Evolutionary conservation across 2,329 filamentous ascomycete genomes (phyloP).

Genomic region (Colletotrichum tabaci): DNA sequence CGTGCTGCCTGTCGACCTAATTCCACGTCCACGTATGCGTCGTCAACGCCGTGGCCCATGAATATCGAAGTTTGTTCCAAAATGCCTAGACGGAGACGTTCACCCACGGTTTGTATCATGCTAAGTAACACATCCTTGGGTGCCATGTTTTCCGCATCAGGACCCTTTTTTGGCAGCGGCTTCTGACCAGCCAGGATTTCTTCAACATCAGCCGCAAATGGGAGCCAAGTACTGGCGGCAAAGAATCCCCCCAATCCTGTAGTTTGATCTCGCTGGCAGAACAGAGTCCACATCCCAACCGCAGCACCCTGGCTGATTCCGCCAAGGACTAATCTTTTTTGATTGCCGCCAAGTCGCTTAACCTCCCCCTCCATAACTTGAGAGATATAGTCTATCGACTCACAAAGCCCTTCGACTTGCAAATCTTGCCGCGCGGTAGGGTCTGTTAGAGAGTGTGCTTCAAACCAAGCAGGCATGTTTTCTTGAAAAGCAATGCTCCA

Average conservation of each 20-base stretch:
- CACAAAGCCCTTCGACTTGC: no score
- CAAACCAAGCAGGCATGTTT: slow-evolving; percentile 63
- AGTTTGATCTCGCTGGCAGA: slow-evolving; percentile 47
- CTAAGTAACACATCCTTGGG: no score
- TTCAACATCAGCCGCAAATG: slow-evolving; percentile 57
- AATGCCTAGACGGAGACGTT: no score
- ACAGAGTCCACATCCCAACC: slow-evolving; percentile 55
- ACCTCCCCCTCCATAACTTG: no score
- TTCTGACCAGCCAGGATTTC: slow-evolving; percentile 50
- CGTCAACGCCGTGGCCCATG: slow-evolving; percentile 63
- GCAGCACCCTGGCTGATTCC: slow-evolving; percentile 67
- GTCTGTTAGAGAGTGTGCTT: slow-evolving; percentile 58
- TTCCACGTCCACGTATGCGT: slow-evolving; percentile 61
- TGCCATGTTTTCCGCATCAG: no score
- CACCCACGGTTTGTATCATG: no score
- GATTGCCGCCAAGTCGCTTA: slow-evolving; percentile 44
- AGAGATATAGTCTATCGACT: no score
- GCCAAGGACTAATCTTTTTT: slow-evolving; percentile 54
- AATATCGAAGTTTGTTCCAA: slow-evolving; percentile 48
- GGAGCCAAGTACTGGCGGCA: slow-evolving; percentile 66
- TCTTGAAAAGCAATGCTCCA: slow-evolving; percentile 56
- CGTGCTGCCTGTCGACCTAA: slow-evolving; percentile 54
- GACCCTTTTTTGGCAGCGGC: slow-evolving; percentile 23
- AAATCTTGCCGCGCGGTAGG: slow-evolving; percentile 53
- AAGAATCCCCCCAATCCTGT: slow-evolving; percentile 59